These are phyloP conservation scores for Salvia miltiorrhiza DNA, from an alignment of 257 asterid species.

Conservation along the genomic window DNA sequence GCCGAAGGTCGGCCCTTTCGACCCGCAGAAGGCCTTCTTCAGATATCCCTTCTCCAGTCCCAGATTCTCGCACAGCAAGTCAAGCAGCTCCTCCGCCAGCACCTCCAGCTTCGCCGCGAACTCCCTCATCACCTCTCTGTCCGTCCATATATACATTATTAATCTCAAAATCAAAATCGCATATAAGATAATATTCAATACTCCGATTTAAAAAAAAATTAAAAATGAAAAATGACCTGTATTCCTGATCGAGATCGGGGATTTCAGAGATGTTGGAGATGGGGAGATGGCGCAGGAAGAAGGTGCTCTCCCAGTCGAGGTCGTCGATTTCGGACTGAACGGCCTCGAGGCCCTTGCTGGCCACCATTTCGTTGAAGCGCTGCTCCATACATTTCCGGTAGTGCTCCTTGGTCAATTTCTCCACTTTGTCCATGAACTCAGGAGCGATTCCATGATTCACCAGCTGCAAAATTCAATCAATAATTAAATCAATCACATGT, in stretches of 20 bases:
- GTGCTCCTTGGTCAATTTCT: slow-evolving; percentile 53
- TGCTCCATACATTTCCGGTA: slow-evolving; percentile 52
- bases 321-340: slow-evolving; percentile 50
- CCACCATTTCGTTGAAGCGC: slow-evolving; percentile 54
- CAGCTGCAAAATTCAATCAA: slow-evolving; percentile 20
- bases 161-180: too few relatives aligned
- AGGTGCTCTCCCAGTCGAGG: slow-evolving; percentile 64
- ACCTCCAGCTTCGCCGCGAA: slow-evolving; percentile 44
- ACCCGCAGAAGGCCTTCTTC: slow-evolving; percentile 45
- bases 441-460: slow-evolving; percentile 49
- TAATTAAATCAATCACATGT: background rate
- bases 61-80: slow-evolving; percentile 54
- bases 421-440: slow-evolving; percentile 53
- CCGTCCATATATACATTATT: too few relatives aligned
- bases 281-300: slow-evolving; percentile 64
- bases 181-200: too few relatives aligned
- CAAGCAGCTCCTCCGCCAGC: slow-evolving; percentile 52
- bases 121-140: slow-evolving; percentile 51
- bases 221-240: slow-evolving; percentile 25
- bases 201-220: too few relatives aligned
- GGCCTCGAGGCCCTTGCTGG: slow-evolving; percentile 45
- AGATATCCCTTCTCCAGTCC: slow-evolving; percentile 58
- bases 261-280: slow-evolving; percentile 42
- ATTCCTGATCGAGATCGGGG: slow-evolving; percentile 51
- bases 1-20: slow-evolving; percentile 57